phyloP scores from a whole-genome alignment of 2,329 filamentous ascomycete species.

The Aspergillus calidoustus region DNA sequence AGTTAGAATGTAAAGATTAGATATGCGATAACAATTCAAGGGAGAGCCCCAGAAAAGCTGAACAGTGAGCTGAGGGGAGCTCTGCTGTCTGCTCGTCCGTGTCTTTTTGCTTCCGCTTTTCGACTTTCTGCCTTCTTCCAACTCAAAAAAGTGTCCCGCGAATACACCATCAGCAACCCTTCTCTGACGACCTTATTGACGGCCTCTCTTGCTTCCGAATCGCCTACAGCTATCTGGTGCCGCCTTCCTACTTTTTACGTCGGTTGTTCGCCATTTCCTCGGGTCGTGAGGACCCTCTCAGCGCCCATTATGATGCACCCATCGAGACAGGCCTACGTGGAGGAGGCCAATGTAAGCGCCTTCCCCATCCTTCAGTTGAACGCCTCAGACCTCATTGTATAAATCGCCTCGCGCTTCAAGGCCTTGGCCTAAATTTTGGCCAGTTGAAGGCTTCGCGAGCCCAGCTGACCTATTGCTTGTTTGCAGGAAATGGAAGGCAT shows the following conservation, averaged over 20 bases:
- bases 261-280: not conserved
- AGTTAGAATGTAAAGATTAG: not conserved
- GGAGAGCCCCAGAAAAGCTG: not conserved
- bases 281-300: slow-evolving; percentile 5
- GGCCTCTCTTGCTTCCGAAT: not conserved
- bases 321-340: slow-evolving; percentile 88
- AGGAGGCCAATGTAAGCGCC: slow-evolving; percentile 73
- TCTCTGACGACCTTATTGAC: not conserved
- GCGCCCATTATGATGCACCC: slow-evolving; percentile 70
- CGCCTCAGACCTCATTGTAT: not conserved
- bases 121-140: slow-evolving; percentile 16
- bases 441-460: slow-evolving; percentile 13
- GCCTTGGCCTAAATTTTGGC: not conserved
- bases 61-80: not conserved
- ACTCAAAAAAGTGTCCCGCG: slow-evolving; percentile 3
- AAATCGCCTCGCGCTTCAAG: not conserved
- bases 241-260: not conserved
- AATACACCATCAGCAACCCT: not conserved
- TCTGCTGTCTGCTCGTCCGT: not conserved
- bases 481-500: slow-evolving; percentile 61
- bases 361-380: not conserved
- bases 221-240: not conserved
- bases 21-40: not conserved
- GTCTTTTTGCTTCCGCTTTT: slow-evolving; percentile 16
- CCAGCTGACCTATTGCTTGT: slow-evolving; percentile 26